Percentiles rank a stretch among this genome's conserved stretches.
phyloP scores from a whole-genome alignment of 129 eudicot genomes.

The Flaveria trinervia region DNA sequence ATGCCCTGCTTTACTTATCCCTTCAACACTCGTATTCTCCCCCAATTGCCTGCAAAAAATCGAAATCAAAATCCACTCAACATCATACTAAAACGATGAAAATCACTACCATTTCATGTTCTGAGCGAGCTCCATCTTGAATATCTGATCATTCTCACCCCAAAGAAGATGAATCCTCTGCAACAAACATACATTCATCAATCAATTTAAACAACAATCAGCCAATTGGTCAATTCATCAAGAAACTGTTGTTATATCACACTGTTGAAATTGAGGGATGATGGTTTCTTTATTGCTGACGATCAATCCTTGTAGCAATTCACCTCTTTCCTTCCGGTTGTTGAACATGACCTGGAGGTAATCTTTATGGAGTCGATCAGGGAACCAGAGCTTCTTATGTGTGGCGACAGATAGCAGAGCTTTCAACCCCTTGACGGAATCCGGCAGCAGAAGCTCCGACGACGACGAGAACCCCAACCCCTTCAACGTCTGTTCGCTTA shows the following conservation, averaged over 20 bases:
- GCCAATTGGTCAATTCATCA: too few species aligned
- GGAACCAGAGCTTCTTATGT: conserved; percentile 81
- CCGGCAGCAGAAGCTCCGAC: conserved; percentile 82
- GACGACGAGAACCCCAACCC: conserved; percentile 71
- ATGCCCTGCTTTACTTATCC: conserved; percentile 83
- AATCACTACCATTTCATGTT: conserved; percentile 68
- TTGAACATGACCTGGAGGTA: conserved; percentile 92
- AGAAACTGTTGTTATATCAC: background rate
- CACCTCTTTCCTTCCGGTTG: conserved; percentile 88
- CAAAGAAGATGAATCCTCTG: conserved; percentile 91
- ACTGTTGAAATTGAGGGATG: conserved; percentile 65
- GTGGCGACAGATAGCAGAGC: conserved; percentile 71
- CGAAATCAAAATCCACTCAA: background rate
- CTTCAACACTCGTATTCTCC: conserved; percentile 55
- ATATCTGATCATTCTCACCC: conserved; percentile 92
- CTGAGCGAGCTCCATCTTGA: conserved; percentile 69
- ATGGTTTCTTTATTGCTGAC: conserved; percentile 69
- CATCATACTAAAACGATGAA: too few species aligned
- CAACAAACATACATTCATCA: background rate
- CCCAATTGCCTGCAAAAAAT: conserved; percentile 69
- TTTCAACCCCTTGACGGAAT: conserved; percentile 73
- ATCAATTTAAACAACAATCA: background rate
- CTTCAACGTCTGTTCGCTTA: conserved; percentile 49
- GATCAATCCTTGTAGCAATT: conserved; percentile 71
- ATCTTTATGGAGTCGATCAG: conserved; percentile 71